Evolutionary conservation across 345 rosid genomes (phyloP).

Genomic region (Rhodamnia argentea): DNA sequence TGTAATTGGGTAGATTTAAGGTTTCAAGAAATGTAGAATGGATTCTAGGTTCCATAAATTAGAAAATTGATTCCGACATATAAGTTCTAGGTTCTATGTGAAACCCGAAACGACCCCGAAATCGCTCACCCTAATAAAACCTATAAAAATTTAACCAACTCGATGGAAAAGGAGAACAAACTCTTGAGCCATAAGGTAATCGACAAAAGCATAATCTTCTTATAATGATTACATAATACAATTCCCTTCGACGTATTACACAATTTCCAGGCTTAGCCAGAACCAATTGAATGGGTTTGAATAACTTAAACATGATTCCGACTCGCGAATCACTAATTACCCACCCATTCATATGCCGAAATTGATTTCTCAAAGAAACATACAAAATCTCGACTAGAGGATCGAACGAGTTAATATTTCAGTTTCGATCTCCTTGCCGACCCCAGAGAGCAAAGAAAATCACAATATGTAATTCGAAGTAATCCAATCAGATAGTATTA

Average conservation of each 20-base stretch:
- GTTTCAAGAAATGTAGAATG: too few relatives aligned
- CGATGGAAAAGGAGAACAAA: background rate
- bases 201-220: background rate
- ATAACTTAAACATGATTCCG: background rate
- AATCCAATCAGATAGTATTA: background rate
- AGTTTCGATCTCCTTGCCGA: background rate
- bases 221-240: background rate
- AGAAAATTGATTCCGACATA: rapidly evolving
- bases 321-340: background rate
- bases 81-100: too few relatives aligned
- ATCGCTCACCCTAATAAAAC: background rate
- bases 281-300: background rate
- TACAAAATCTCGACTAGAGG: background rate
- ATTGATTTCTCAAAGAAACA: background rate
- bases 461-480: background rate
- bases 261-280: background rate
- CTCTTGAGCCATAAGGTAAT: background rate
- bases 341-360: background rate
- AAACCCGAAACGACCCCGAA: too few relatives aligned
- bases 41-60: too few relatives aligned
- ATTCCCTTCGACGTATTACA: background rate
- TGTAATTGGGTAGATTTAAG: too few relatives aligned
- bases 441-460: background rate
- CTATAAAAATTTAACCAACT: background rate
- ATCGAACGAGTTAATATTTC: background rate